These are phyloP conservation scores for Sugiyamaella castrensis DNA, from an alignment of 1,139 yeast genomes.

Conservation along the genomic window DNA sequence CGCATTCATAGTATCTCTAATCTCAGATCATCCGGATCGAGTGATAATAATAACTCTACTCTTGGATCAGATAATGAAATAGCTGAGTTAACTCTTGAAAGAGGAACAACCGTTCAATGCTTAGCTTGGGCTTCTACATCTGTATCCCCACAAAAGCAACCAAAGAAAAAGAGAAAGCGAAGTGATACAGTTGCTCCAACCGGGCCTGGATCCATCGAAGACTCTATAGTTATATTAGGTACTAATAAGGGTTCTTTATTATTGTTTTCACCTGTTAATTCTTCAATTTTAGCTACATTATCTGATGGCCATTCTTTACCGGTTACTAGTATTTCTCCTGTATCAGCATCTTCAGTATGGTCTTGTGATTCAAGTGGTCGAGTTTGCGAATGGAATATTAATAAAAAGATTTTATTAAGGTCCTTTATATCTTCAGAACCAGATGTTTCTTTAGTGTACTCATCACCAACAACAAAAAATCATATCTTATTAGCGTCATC, in stretches of 20 bases:
- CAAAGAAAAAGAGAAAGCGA: slow-evolving; percentile 38
- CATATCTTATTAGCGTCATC: slow-evolving; percentile 61
- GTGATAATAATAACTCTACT: background rate
- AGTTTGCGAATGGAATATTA: slow-evolving; percentile 62
- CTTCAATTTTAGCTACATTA: slow-evolving; percentile 53
- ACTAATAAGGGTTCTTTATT: slow-evolving; percentile 63
- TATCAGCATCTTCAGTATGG: slow-evolving; percentile 45
- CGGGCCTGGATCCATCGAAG: slow-evolving; percentile 30
- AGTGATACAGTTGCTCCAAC: slow-evolving; percentile 18
- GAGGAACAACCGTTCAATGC: slow-evolving; percentile 50
- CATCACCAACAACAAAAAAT: slow-evolving; percentile 35
- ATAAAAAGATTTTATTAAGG: slow-evolving; percentile 42
- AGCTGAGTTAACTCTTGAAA: slow-evolving; percentile 46
- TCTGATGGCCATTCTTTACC: slow-evolving; percentile 51
- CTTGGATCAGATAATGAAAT: background rate
- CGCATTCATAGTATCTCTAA: slow-evolving; percentile 43
- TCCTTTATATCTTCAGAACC: slow-evolving; percentile 44
- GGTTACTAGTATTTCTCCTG: slow-evolving; percentile 43
- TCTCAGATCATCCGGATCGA: slow-evolving; percentile 1
- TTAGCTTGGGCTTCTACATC: slow-evolving; percentile 50
- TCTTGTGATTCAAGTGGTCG: slow-evolving; percentile 61
- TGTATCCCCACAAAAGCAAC: slow-evolving; percentile 17
- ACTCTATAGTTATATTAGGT: slow-evolving; percentile 56
- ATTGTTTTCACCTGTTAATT: slow-evolving; percentile 65
- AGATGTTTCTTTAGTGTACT: slow-evolving; percentile 28